Conservation (phyloP, 2,329 filamentous ascomycete genomes). For the Pseudopyrenochaeta lycopersici region DNA sequence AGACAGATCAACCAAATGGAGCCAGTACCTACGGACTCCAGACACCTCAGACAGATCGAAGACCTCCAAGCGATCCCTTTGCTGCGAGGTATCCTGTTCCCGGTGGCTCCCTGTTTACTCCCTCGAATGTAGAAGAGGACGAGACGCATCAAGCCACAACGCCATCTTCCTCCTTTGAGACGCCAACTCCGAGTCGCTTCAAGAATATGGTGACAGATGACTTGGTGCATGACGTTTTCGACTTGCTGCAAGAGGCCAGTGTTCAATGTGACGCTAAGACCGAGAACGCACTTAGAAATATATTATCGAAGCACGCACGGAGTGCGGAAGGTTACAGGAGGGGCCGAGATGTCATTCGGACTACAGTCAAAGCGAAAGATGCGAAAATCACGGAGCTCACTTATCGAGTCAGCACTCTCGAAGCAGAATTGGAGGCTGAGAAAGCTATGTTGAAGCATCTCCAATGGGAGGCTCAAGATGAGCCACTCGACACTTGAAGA, state of each 20-base stretch:
- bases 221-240: conserved; percentile 56
- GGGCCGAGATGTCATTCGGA: conserved; percentile 72
- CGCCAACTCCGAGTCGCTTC: conserved; percentile 46
- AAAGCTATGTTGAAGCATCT: conserved; percentile 50
- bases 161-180: conserved; percentile 35
- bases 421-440: conserved; percentile 65
- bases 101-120: conserved; percentile 22
- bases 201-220: conserved; percentile 27
- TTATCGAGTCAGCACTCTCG: conserved; percentile 67
- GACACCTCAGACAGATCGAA: conserved; percentile 38
- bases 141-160: conserved; percentile 18
- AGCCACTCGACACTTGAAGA: conserved; percentile 3
- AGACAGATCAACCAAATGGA: conserved; percentile 28
- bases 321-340: conserved; percentile 68
- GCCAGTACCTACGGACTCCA: conserved; percentile 25
- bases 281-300: conserved; percentile 23
- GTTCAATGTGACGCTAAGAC: conserved; percentile 44
- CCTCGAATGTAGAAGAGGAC: conserved; percentile 19
- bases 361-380: conserved; percentile 71
- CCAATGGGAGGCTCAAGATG: conserved; percentile 29
- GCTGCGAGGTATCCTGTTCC: conserved; percentile 9
- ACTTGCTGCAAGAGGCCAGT: conserved; percentile 57
- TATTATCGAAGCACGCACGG: conserved; percentile 60
- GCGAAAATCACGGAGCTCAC: conserved; percentile 71
- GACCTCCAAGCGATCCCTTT: conserved; percentile 20